phyloP scores from a whole-genome alignment of 1,284 basidiomycete genomes.

The Ganoderma sinense region DNA sequence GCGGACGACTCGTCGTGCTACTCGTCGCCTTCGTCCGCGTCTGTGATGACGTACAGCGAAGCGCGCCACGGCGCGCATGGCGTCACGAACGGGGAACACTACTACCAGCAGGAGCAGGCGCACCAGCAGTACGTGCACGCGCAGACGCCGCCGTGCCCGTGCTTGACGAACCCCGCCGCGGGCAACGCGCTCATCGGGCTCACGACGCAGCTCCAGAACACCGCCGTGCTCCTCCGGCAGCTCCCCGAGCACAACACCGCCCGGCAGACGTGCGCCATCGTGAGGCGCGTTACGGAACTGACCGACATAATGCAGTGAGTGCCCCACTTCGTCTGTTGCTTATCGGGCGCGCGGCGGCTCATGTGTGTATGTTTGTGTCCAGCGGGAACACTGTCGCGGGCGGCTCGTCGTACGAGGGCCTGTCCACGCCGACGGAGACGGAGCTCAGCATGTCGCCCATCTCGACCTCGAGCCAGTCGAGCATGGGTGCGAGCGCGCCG shows the following conservation, averaged over 20 bases:
- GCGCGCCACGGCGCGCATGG: constrained; percentile 30
- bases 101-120: constrained; percentile 38
- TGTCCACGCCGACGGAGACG: constrained; percentile 65
- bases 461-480: constrained; percentile 66
- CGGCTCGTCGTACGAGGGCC: constrained; percentile 48
- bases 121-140: constrained; percentile 38
- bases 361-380: constrained; percentile 29
- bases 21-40: constrained; percentile 42
- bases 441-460: constrained; percentile 71
- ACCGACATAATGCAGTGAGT: constrained; percentile 74
- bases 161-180: constrained; percentile 67
- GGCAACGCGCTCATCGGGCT: constrained; percentile 65
- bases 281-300: constrained; percentile 67
- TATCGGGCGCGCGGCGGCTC: constrained; percentile 16
- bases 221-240: constrained; percentile 63
- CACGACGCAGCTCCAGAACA: constrained; percentile 68
- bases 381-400: constrained; percentile 54
- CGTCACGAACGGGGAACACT: constrained; percentile 34
- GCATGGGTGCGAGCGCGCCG: constrained; percentile 26
- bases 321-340: constrained; percentile 24
- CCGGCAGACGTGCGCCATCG: constrained; percentile 61
- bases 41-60: constrained; percentile 40
- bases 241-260: constrained; percentile 61
- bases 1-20: constrained; percentile 36
- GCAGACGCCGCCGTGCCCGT: constrained; percentile 54